Base-by-base conservation (phyloP, 805 yeast genomes). In the Ogataea wickerhamii region DNA sequence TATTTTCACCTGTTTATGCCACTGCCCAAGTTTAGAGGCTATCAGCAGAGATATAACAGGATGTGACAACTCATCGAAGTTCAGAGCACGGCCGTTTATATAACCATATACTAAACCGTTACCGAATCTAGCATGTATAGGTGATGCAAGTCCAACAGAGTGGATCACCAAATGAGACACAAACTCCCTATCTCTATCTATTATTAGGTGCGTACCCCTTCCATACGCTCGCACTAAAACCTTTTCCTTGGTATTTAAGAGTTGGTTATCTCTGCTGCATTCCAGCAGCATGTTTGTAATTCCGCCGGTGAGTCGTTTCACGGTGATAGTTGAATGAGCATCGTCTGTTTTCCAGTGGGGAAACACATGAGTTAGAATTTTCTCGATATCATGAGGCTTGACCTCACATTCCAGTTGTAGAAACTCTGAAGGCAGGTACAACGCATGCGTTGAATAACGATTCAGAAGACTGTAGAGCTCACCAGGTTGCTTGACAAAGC, bases 91-190 rank as follows among this genome's bases (percentile, higher is more conserved):
- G 7, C 93, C 93, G 1, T 76, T 73, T 7, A 81, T 65, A 51
- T 66, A 83, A 5, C 86, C 88, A 52, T 83, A 83, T 10, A 83
- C 73, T 29, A 83, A 66, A 0, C 93, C 93, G 56, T 83, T 83
- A 23, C 76, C 74, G 49, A 84, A 81, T 36, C 84, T 62, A 4
- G 85, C 82, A 53, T 74, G 75, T 18, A 83, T 70, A 1, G 80
- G 70, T 1, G 93, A 87, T 0, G 91, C 91, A 44, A 83, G 68
- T 3, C 68, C 65, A 29, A 78, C 64, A 3, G 80, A 68, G 48
- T 78, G 71, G 35, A 84, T 67, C 36, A 78, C 73, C 34, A 78
- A 54, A 55, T 83, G 91, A 40, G 84, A 80, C 14, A 81, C 80
- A 52, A 78, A 80, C 55, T 83, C 93, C 25, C 88, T 64, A 47